Evolutionary conservation across 345 rosid genomes (phyloP).

Genomic region (Lepidium didymum): DNA sequence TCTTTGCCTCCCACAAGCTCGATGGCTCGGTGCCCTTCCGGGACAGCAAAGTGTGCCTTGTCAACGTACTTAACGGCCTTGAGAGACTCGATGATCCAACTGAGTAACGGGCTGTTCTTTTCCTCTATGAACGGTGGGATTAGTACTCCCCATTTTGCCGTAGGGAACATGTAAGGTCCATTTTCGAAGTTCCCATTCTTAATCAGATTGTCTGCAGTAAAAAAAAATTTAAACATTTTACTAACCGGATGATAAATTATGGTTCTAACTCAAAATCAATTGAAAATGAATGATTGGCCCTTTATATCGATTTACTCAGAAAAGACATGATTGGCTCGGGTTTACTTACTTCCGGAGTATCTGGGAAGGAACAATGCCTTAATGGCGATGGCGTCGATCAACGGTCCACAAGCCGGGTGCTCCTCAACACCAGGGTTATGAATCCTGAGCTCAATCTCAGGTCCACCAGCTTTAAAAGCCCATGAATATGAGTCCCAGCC

Average conservation of each 20-base stretch:
- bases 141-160: conserved; percentile 49
- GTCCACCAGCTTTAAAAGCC: conserved; percentile 56
- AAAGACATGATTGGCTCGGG: not conserved
- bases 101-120: conserved; percentile 57
- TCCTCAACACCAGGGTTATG: conserved; percentile 76
- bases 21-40: conserved; percentile 46
- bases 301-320: no score
- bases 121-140: conserved; percentile 70
- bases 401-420: conserved; percentile 78
- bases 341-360: conserved; percentile 35
- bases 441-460: conserved; percentile 37
- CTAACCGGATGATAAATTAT: not conserved
- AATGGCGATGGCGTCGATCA: conserved; percentile 59
- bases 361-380: conserved; percentile 45
- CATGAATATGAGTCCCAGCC: conserved; percentile 86
- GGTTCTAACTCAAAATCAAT: no score
- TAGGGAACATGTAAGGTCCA: conserved; percentile 61
- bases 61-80: conserved; percentile 73
- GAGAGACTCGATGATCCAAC: conserved; percentile 82
- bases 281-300: no score
- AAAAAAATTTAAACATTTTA: not conserved
- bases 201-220: conserved; percentile 41
- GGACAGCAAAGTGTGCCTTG: conserved; percentile 48
- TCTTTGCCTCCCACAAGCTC: conserved; percentile 79
- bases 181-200: conserved; percentile 73